Evolutionary conservation across 306 rosid genomes (phyloP).

Genomic region (Coriaria nepalensis): DNA sequence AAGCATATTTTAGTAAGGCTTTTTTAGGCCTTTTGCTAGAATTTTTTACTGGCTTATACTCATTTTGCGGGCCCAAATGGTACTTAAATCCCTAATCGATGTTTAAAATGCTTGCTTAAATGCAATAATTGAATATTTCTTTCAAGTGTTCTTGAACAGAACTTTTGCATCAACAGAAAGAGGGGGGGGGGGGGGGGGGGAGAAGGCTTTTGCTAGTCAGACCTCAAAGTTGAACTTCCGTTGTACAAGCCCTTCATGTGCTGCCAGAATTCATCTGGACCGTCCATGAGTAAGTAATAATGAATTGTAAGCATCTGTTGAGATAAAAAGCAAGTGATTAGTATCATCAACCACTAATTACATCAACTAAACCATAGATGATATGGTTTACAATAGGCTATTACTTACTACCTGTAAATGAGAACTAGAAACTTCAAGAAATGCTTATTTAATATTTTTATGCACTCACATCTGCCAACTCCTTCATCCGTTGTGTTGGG

Average conservation of each 20-base stretch:
- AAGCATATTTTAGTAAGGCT: too few species aligned
- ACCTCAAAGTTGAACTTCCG: constrained; percentile 75
- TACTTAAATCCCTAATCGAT: background rate
- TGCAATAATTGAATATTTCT: background rate
- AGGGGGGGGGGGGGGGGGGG: background rate
- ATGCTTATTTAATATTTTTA: background rate
- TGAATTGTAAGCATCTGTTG: constrained; percentile 86
- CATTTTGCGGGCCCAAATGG: too few species aligned
- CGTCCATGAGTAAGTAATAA: constrained; percentile 77
- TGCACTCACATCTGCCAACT: constrained; percentile 85
- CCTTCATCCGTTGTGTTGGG: constrained; percentile 87
- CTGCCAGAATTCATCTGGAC: constrained; percentile 76
- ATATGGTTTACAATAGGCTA: constrained; percentile 1
- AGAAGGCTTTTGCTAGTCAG: background rate
- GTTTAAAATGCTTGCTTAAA: background rate
- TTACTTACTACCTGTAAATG: background rate
- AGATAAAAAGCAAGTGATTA: constrained; percentile 2
- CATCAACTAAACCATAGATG: background rate
- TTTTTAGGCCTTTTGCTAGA: too few species aligned
- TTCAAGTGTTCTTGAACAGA: background rate
- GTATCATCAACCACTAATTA: constrained; percentile 1
- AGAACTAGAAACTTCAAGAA: background rate
- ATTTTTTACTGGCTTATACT: too few species aligned
- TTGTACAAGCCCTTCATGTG: constrained; percentile 49
- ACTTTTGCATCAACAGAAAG: background rate